phyloP scores from a whole-genome alignment of 1,284 basidiomycete genomes.

The Ceratobasidium sp. region DNA sequence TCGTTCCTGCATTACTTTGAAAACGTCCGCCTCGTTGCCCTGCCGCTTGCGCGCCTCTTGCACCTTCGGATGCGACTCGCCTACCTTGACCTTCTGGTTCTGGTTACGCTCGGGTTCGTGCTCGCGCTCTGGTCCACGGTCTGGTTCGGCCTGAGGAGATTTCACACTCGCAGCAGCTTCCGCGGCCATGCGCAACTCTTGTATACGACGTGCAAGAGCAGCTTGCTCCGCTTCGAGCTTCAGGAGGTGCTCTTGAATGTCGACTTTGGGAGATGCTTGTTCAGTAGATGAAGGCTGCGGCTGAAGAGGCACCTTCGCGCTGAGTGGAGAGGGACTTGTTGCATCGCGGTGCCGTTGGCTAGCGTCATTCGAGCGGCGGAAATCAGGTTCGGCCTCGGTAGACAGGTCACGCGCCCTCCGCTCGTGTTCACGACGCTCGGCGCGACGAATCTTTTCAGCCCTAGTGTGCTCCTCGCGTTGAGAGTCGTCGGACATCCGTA shows the following conservation, averaged over 20 bases:
- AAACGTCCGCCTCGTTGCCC: conserved; percentile 28
- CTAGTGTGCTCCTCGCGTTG: background rate
- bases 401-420: background rate
- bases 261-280: too few species aligned
- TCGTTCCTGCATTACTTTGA: conserved; percentile 27
- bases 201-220: conserved; percentile 21
- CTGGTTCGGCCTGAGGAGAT: background rate
- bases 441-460: conserved; percentile 7
- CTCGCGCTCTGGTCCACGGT: conserved; percentile 26
- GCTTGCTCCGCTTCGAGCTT: conserved; percentile 38
- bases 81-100: conserved; percentile 17
- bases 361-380: background rate
- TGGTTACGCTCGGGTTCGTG: too few species aligned
- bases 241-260: conserved; percentile 12
- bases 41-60: conserved; percentile 35
- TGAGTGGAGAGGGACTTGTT: background rate
- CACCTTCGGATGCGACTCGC: background rate
- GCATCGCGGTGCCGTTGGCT: background rate
- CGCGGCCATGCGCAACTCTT: conserved; percentile 34
- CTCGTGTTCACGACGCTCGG: conserved; percentile 12
- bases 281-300: conserved; percentile 4
- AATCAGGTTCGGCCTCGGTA: background rate
- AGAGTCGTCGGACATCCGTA: background rate
- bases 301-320: background rate
- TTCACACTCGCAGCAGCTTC: conserved; percentile 14